Evolutionary conservation across 768 basidiomycete genomes (phyloP), one percentile per base, ranked within the genome.

Genomic region (Asterophora parasitica): DNA sequence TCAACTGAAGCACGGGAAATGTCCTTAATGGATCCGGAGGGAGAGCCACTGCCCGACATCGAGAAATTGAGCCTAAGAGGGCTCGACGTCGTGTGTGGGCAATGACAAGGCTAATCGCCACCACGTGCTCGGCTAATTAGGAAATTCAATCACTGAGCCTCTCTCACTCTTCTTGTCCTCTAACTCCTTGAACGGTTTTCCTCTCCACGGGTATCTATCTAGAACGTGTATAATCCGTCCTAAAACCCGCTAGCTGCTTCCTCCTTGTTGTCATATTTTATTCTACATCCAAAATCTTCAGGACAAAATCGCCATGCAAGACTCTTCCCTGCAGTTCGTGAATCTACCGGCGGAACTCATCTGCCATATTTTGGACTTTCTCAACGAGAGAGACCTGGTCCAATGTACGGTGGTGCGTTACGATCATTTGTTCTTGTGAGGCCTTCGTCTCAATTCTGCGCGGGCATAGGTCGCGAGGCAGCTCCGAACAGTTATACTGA

Each of bases 1-100:
- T 78, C 77, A 19, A 71, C 48, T 15, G 80, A 79, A 2, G 60
- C 59, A 42, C 78, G 66, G 36, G 61, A 47, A 44, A 67, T 23
- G 3, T 23, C 23, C 23, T 3, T 6, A 23, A 3, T 23, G 23
- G 23, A 6, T 23, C 23, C 67, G 49, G 50, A 61, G 54, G 54
- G 50, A 39, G 54, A 37, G 40, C 56, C 61, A 56, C 63, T 63
- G 47, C 43, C 50, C 20, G 63, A 56, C 63, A 64, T 66, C 36
- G 32, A 28, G 7, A n/a, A 16, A 15, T 19, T 34, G n/a, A 13
- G 23, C 6, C 5, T 12, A 12, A 5, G 23, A 26, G 30, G 26
- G 10, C 38, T 51, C 5, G 20, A 9, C 35, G 42, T 19, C 27
- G 12, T 41, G 31, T n/a, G 42, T 15, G 39, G 37, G 37, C 26